A percentile compares a stretch with the other conserved stretches of the same genome.
phyloP scores from a whole-genome alignment of 176 grass and related monocot species.

The Aegilops umbellulata region DNA sequence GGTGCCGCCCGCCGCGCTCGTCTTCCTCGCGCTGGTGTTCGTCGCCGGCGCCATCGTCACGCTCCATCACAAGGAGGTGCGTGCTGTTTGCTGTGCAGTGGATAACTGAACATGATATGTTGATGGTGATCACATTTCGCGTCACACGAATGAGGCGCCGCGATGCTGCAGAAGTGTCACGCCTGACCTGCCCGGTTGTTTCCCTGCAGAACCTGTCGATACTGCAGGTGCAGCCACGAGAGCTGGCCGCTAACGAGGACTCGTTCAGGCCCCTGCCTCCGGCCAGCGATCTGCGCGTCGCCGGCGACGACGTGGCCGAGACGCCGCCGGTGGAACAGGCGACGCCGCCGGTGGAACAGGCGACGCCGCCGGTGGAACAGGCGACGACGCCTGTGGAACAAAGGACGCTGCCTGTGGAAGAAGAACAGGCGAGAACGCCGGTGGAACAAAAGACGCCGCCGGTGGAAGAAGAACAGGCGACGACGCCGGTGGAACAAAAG shows the following conservation, averaged over 20 bases:
- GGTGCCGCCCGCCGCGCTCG: conserved; percentile 30
- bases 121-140: neutral
- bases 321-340: neutral
- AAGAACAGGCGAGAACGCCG: neutral
- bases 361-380: neutral
- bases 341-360: neutral
- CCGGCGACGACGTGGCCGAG: neutral
- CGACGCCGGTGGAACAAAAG: neutral
- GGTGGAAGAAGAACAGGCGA: conserved; percentile 15
- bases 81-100: neutral
- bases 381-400: no score
- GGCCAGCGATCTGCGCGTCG: neutral
- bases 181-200: neutral
- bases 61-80: conserved; percentile 51
- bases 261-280: neutral
- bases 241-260: neutral
- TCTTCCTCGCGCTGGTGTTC: conserved; percentile 49
- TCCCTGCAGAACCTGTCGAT: conserved; percentile 30
- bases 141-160: neutral
- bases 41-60: conserved; percentile 38
- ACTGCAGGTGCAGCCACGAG: conserved; percentile 22
- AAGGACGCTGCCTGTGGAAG: neutral
- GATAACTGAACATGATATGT: neutral
- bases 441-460: neutral
- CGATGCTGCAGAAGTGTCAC: neutral